phyloP scores from a whole-genome alignment of 768 basidiomycete genomes.

The Hemileccinum impolitum region DNA sequence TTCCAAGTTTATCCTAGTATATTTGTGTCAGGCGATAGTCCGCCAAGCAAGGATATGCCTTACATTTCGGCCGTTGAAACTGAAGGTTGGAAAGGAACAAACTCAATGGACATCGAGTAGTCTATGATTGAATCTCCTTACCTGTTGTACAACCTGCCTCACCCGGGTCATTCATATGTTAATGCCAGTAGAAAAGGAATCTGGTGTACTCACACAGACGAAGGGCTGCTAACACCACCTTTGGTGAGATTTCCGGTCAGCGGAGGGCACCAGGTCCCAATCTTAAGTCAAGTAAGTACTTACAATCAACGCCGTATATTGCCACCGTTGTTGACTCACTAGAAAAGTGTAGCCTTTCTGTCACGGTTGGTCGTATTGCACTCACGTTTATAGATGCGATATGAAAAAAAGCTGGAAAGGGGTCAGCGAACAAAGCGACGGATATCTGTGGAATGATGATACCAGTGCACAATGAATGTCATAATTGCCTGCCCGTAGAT shows the following conservation, averaged over 20 bases:
- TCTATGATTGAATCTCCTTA: conserved; percentile 3
- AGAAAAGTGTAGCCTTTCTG: neutral
- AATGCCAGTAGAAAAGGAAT: neutral
- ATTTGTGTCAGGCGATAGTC: neutral
- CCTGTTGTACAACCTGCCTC: conserved; percentile 35
- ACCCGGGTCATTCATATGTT: neutral
- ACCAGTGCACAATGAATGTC: conserved; percentile 45
- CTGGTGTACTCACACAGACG: conserved; percentile 25
- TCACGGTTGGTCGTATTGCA: neutral
- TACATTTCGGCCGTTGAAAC: conserved; percentile 32
- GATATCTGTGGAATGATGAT: neutral
- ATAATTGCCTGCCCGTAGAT: neutral
- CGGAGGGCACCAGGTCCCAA: neutral
- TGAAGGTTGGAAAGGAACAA: conserved; percentile 14
- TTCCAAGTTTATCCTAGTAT: conserved; percentile 21
- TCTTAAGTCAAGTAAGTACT: conserved; percentile 16
- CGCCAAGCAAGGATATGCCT: neutral
- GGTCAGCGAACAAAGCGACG: neutral
- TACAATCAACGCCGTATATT: conserved; percentile 33
- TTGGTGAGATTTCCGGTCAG: conserved; percentile 2
- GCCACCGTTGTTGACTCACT: conserved; percentile 30
- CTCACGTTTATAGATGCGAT: conserved; percentile 42
- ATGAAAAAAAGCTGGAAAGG: conserved; percentile 33
- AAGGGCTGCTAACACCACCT: conserved; percentile 30
- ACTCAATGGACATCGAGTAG: conserved; percentile 12